Percentiles rank a stretch among this genome's conserved stretches.
These are phyloP conservation scores for Zymoseptoria crescenta DNA, from an alignment of 2,329 filamentous ascomycete species.

Conservation along the genomic window DNA sequence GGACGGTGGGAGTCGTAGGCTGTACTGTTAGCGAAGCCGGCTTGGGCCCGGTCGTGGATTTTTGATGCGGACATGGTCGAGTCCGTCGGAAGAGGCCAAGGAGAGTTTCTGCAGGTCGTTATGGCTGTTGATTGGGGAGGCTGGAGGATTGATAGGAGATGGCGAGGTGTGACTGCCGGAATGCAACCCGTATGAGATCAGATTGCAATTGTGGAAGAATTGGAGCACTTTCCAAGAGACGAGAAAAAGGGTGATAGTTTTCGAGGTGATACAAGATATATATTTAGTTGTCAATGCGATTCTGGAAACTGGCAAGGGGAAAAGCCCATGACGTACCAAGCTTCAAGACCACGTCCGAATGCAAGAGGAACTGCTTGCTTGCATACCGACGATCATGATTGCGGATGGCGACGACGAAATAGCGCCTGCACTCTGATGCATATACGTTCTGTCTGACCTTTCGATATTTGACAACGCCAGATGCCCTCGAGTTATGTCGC, in stretches of 20 bases:
- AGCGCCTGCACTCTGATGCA: background rate
- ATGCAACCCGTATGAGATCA: background rate
- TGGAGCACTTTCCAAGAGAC: background rate
- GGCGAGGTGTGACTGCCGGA: background rate
- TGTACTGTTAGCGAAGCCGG: conserved; percentile 56
- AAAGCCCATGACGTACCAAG: too few relatives aligned
- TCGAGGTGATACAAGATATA: background rate
- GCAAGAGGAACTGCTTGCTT: background rate
- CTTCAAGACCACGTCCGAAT: too few relatives aligned
- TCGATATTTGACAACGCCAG: too few relatives aligned
- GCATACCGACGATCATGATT: background rate
- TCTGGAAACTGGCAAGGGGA: too few relatives aligned
- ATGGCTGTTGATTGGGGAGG: background rate
- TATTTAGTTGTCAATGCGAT: too few relatives aligned
- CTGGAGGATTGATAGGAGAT: background rate
- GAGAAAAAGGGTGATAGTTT: background rate
- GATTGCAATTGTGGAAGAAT: background rate
- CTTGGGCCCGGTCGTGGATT: conserved; percentile 28
- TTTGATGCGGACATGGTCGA: background rate
- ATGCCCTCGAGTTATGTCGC: too few relatives aligned
- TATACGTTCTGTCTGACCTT: background rate
- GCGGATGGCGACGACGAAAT: background rate
- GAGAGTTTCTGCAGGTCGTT: background rate
- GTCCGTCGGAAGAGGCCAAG: background rate
- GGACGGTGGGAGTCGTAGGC: conserved; percentile 63